A percentile compares a stretch with the other conserved stretches of the same genome.
Conservation (phyloP, 148 eudicot genomes). For the Pharnaceum exiguum region DNA sequence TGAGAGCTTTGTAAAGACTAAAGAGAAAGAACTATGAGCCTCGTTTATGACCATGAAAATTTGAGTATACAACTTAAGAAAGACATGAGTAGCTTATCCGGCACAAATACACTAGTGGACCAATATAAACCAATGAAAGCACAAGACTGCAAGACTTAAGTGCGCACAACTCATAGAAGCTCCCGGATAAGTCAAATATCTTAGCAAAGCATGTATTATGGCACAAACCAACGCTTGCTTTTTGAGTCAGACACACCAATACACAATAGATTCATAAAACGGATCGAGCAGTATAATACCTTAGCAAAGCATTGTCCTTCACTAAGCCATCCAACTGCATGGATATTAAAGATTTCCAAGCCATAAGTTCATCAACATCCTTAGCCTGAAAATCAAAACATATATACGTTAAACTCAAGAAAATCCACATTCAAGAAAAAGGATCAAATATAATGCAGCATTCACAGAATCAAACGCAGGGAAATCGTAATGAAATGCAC, state of each 20-base stretch:
- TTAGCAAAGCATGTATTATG: no score
- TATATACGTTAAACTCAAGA: constrained; percentile 6
- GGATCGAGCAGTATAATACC: constrained; percentile 36
- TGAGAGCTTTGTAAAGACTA: no score
- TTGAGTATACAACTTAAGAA: no score
- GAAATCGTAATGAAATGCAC: constrained; percentile 27
- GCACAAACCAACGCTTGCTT: neutral
- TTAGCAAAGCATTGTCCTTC: constrained; percentile 61
- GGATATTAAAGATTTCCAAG: constrained; percentile 81
- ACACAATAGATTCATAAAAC: neutral
- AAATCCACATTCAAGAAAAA: neutral
- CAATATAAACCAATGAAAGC: no score
- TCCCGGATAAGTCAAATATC: no score
- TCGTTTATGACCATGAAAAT: no score
- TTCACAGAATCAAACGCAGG: neutral
- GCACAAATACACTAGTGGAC: no score
- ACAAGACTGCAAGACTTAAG: no score
- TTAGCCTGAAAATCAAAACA: constrained; percentile 44
- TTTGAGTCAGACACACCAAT: neutral
- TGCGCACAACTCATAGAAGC: no score
- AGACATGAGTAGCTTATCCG: no score
- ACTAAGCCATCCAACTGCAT: constrained; percentile 57
- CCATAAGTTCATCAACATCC: constrained; percentile 67
- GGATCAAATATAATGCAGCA: neutral
- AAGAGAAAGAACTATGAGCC: no score